Evolutionary conservation across 2,329 filamentous ascomycete species (phyloP).

Genomic region (Chrysoporthe cubensis): DNA sequence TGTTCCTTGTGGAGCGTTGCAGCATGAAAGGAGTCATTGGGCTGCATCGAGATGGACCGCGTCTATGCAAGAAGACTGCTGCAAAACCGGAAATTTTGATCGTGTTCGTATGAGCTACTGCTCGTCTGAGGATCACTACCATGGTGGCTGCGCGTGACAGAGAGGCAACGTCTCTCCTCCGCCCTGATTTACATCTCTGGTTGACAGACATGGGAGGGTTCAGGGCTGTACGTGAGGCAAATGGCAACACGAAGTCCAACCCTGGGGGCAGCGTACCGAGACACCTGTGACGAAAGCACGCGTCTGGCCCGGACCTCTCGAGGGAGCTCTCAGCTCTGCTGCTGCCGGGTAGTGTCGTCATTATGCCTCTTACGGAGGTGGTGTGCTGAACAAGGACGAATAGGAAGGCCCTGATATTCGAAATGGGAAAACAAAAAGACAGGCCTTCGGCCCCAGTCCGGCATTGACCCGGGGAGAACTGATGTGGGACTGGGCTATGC

Average conservation of each 20-base stretch:
- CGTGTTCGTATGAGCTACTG: background rate
- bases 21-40: constrained; percentile 5
- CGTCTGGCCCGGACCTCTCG: background rate
- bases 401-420: constrained; percentile 11
- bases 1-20: background rate
- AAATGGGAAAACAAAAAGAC: constrained; percentile 9
- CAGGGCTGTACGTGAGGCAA: constrained; percentile 12
- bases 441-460: constrained; percentile 20
- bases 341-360: constrained; percentile 25
- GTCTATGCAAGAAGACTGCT: background rate
- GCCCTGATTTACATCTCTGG: background rate
- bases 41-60: constrained; percentile 5
- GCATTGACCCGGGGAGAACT: constrained; percentile 13
- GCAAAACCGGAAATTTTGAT: background rate
- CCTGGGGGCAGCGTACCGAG: constrained; percentile 1
- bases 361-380: constrained; percentile 19
- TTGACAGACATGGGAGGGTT: background rate
- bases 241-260: constrained; percentile 4
- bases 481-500: constrained; percentile 11
- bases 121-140: background rate
- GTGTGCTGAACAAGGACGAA: constrained; percentile 22
- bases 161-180: background rate
- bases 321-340: constrained; percentile 7
- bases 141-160: background rate
- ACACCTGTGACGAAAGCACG: constrained; percentile 23